Evolutionary conservation across 805 yeast genomes (phyloP), one percentile per base, ranked within the genome.

Genomic region (Metschnikowia proteae): DNA sequence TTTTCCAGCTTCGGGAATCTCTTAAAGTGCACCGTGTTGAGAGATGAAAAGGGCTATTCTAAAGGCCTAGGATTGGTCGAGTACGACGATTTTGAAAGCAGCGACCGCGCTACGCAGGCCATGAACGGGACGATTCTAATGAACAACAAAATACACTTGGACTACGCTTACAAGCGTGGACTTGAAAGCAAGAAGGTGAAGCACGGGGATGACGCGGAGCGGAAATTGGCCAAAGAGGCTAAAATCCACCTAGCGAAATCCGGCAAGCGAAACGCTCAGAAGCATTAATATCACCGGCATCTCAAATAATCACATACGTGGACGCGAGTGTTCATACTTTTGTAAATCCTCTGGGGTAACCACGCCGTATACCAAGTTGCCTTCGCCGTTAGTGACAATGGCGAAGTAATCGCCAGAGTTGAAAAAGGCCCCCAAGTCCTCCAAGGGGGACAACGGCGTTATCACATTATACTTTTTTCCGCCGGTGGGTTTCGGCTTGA

Each of bases 151-250:
- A 71, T 88, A 5, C 63, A 66, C 1, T 71, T 91, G 2, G 78
- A 79, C 30, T 90, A 89, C 61, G 94, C 96, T 0, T 81, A 74
- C 59, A 88, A 87, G 64, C 81, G 79, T 48, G 60, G 62, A 5
- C 56, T 62, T 1, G 60, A 58, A n/a, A 74, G 77, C 61, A 77
- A 50, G 80, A 80, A 59, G 47, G 57, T 59, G 17, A 74, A 78
- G 42, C 95, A 88, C 58, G 97, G 97, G n/a, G 91, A 85, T 57
- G 76, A 75, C 34, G 80, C 82, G 0, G 97, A 91, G 62, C 73
- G 97, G 56, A 54, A 77, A 46, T 72, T 90, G 47, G 91, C 92
- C 8, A 72, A 70, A 33, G 82, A 79, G 56, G 90, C 89, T 2
- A 72, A 74, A 57, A 68, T 67, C 55, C 70, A 78, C 55, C 32